Percentiles rank a stretch among this genome's conserved stretches.
phyloP scores from a whole-genome alignment of 225 moss, liverwort and hornwort species.

The Thuidium tamariscinum region DNA sequence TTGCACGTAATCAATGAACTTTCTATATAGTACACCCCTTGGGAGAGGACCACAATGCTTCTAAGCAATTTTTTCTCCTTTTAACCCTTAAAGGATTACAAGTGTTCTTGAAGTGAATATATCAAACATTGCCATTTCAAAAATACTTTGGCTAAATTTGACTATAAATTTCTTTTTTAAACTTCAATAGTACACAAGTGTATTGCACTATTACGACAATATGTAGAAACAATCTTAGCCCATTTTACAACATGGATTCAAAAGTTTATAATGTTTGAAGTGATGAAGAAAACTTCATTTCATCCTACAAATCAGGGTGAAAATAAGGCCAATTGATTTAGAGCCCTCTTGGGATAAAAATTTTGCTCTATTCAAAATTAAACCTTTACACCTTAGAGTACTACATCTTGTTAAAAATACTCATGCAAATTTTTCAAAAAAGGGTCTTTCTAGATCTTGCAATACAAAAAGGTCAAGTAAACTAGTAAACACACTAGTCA shows the following conservation, averaged over 20 bases:
- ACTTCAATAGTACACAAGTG: fast-evolving
- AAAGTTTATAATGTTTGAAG: neutral
- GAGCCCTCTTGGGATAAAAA: fast-evolving
- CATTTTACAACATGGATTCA: fast-evolving
- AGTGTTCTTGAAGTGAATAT: no score
- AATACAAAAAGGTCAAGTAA: neutral
- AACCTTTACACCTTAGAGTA: neutral
- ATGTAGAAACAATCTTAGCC: neutral
- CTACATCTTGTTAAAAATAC: neutral
- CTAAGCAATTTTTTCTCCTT: no score
- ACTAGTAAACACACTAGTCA: neutral
- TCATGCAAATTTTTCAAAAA: neutral
- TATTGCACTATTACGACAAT: neutral
- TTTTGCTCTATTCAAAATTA: neutral
- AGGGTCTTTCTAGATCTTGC: neutral
- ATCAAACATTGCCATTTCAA: no score
- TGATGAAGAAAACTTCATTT: neutral
- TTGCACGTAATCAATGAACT: no score
- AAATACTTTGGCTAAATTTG: neutral
- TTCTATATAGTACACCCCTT: no score
- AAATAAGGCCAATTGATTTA: neutral
- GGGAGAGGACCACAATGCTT: no score
- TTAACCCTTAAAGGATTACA: no score
- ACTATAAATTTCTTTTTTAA: neutral
- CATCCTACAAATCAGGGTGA: fast-evolving